Percentiles rank a stretch among this genome's conserved stretches.
Conservation (phyloP, 1,139 yeast species). For the Geotrichum carabidarum region DNA sequence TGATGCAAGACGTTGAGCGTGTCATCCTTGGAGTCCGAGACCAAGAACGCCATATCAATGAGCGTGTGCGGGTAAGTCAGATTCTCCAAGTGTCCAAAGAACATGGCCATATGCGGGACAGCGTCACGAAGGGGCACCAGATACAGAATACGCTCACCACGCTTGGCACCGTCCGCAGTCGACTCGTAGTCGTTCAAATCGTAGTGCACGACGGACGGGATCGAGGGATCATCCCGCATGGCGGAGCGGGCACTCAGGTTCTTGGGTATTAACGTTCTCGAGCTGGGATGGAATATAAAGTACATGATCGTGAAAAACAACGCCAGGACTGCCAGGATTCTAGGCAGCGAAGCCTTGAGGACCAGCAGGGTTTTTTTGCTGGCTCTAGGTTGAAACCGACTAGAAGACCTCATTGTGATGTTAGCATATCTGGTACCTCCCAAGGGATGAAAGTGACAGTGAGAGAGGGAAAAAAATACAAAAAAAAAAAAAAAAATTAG, state of each 20-base stretch:
- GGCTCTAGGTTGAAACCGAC: constrained; percentile 11
- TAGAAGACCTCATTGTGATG: constrained; percentile 6
- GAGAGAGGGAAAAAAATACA: not conserved
- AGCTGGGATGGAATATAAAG: constrained; percentile 5
- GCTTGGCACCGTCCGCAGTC: constrained; percentile 54
- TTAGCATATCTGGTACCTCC: not conserved
- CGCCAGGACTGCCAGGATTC: not conserved
- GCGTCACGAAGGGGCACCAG: constrained; percentile 71
- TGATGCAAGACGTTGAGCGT: constrained; percentile 49
- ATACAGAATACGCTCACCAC: constrained; percentile 53
- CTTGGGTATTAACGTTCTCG: constrained; percentile 6
- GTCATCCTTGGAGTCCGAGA: constrained; percentile 64
- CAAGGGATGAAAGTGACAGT: not conserved
- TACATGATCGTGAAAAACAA: constrained; percentile 1
- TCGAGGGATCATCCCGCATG: constrained; percentile 29
- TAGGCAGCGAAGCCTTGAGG: constrained; percentile 2
- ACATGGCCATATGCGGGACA: constrained; percentile 60
- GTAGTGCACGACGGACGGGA: constrained; percentile 47
- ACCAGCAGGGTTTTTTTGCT: not conserved
- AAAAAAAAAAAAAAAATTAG: not conserved
- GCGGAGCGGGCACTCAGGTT: constrained; percentile 1
- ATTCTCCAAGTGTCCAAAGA: constrained; percentile 54
- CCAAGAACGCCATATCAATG: constrained; percentile 60
- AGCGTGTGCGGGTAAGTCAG: constrained; percentile 63
- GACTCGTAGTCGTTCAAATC: constrained; percentile 52